Base-by-base conservation (phyloP, 2,329 filamentous ascomycete genomes). In the Fusarium odoratissimum region DNA sequence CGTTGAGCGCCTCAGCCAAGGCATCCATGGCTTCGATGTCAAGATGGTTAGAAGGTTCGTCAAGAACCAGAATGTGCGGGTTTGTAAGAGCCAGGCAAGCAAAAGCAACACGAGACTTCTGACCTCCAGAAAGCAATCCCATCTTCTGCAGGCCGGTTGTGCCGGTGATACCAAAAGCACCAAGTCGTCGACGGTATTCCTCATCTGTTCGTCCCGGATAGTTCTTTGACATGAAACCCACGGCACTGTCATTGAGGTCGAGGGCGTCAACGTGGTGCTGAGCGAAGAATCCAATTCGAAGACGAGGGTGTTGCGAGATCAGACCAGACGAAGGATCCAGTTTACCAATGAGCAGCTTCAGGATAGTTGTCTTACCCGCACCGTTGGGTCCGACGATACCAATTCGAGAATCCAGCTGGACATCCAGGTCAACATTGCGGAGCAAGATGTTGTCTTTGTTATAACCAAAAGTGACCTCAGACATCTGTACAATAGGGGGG, bases 21-120 rank as follows among this genome's bases (percentile, higher is more conserved):
- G 96, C 95, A 82, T 99, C 96, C 96, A 99, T 98, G 73, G 96
- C 96, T 83, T 99, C 96, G 77, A 99, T 98, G 90, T 99, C 96
- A 78, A 99, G 86, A 83, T 99, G 96, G 86, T 99, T 99, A 73
- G 94, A 97, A 81, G 96, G 96, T 83, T 99, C 96, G 88, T 99
- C 96, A 56, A 99, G 93, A 69, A 99, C 95, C 51, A 99, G 88
- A 75, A 99, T 98, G 80, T 99, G 96, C 23, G 96, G 96, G 83
- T 98, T 97, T 54, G 91, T 94, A 74, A 99, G 86, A 1, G 95
- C 95, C 69, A 99, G 84, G 80, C 95, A 98, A n/a, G 96, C 95
- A 83, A 99, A 99, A 12, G 96, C 96, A 4, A 99, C 96, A 86
- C 96, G 93, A 57, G 95, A 98, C 83, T 99, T 99, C 80, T 99